Conservation (phyloP, 805 yeast species). For the Zygosaccharomyces bisporus region DNA sequence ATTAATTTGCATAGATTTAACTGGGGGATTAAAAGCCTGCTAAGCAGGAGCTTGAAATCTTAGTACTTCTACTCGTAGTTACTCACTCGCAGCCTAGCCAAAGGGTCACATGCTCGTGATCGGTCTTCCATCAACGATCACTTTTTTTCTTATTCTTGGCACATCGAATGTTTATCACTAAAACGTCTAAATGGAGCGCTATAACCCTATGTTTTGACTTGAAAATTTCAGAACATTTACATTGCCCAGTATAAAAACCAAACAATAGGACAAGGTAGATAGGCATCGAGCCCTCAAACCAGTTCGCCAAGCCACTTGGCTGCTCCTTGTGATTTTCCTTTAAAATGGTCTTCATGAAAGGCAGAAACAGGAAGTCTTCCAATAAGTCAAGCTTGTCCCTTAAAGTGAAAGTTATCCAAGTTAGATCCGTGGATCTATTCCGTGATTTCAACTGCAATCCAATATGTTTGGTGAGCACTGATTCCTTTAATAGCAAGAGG, state of each 20-base stretch:
- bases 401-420: constrained; percentile 23
- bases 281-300: not conserved
- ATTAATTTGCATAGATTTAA: too few species aligned
- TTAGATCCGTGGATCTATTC: constrained; percentile 25
- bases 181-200: not conserved
- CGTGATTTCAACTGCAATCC: constrained; percentile 31
- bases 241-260: not conserved
- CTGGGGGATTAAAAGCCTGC: too few species aligned
- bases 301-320: not conserved
- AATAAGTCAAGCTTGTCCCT: constrained; percentile 19
- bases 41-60: too few species aligned
- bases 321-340: not conserved
- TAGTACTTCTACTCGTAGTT: not conserved
- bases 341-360: constrained; percentile 20
- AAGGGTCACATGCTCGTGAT: not conserved
- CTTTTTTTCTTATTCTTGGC: constrained; percentile 4
- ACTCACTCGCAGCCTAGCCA: not conserved
- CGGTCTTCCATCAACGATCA: not conserved
- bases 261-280: not conserved
- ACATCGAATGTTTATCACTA: constrained; percentile 5
- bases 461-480: constrained; percentile 29
- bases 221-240: not conserved
- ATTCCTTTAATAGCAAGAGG: constrained; percentile 23
- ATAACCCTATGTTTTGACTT: not conserved
- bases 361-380: constrained; percentile 15